Percentiles rank a stretch among this genome's conserved stretches.
phyloP scores from a whole-genome alignment of 306 rosid species.

The Neltuma alba region DNA sequence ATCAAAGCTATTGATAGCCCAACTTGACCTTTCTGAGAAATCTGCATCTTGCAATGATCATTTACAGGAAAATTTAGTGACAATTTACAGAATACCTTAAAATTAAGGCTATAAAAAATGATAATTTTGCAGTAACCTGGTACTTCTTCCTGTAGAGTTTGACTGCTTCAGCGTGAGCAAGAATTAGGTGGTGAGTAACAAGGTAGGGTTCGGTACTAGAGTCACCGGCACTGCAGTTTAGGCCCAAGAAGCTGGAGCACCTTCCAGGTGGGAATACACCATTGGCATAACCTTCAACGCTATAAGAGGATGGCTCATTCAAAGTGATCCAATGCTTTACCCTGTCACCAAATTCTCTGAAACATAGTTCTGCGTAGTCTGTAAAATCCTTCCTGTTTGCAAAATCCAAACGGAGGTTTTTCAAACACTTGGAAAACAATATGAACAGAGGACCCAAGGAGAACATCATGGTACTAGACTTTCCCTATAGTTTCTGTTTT shows the following conservation, averaged over 20 bases:
- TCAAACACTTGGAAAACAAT: not conserved
- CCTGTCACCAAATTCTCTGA: conserved; percentile 58
- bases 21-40: conserved; percentile 11
- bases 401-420: not conserved
- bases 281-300: conserved; percentile 34
- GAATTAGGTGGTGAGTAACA: conserved; percentile 37
- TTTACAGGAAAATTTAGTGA: not conserved
- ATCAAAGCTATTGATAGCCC: not conserved
- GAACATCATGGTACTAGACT: not conserved
- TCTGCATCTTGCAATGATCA: not conserved
- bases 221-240: conserved; percentile 36
- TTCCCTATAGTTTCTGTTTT: not conserved
- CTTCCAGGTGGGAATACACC: conserved; percentile 53
- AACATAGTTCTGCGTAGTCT: conserved; percentile 56
- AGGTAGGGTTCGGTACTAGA: conserved; percentile 49
- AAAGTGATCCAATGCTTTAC: conserved; percentile 64
- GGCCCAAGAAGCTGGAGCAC: conserved; percentile 41
- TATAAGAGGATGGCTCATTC: conserved; percentile 48
- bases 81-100: too few species aligned
- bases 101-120: too few species aligned
- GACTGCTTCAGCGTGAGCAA: conserved; percentile 49
- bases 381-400: conserved; percentile 42
- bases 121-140: conserved; percentile 28
- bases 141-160: conserved; percentile 38
- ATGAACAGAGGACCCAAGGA: not conserved